Evolutionary conservation across 1,284 basidiomycete genomes (phyloP).

Genomic region (Sparassis latifolia): DNA sequence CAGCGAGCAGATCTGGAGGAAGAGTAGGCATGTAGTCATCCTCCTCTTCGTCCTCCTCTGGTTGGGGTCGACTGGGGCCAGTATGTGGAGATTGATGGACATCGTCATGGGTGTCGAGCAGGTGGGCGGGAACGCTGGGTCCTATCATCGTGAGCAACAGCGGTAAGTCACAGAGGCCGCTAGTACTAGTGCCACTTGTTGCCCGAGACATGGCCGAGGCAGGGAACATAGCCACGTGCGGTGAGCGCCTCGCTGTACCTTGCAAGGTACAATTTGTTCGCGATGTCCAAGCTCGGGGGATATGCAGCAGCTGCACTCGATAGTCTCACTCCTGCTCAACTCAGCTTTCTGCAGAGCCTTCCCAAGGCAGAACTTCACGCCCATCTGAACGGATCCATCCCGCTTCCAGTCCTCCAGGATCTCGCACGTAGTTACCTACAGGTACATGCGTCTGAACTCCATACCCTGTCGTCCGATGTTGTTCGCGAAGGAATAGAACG

Average conservation of each 20-base stretch:
- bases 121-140: background rate
- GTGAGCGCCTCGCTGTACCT: no score
- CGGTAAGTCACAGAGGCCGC: no score
- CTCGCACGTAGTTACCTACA: conserved; percentile 46
- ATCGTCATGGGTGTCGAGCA: no score
- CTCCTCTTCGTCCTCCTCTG: conserved; percentile 45
- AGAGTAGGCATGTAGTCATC: conserved; percentile 57
- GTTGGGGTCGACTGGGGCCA: conserved; percentile 1
- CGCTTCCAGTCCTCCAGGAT: conserved; percentile 53
- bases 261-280: no score
- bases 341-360: conserved; percentile 51
- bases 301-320: conserved; percentile 38
- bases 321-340: conserved; percentile 43
- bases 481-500: conserved; percentile 39
- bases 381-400: conserved; percentile 79
- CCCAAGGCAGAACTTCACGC: conserved; percentile 81
- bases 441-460: conserved; percentile 3
- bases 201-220: no score
- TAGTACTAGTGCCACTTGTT: no score
- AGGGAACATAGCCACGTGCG: no score
- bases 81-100: background rate
- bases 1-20: conserved; percentile 51
- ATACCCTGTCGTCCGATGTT: conserved; percentile 16
- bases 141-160: background rate
- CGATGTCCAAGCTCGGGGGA: conserved; percentile 13